Evolutionary conservation across 2,329 filamentous ascomycete genomes (phyloP).

Genomic region (Dryadomyces sulphureus): DNA sequence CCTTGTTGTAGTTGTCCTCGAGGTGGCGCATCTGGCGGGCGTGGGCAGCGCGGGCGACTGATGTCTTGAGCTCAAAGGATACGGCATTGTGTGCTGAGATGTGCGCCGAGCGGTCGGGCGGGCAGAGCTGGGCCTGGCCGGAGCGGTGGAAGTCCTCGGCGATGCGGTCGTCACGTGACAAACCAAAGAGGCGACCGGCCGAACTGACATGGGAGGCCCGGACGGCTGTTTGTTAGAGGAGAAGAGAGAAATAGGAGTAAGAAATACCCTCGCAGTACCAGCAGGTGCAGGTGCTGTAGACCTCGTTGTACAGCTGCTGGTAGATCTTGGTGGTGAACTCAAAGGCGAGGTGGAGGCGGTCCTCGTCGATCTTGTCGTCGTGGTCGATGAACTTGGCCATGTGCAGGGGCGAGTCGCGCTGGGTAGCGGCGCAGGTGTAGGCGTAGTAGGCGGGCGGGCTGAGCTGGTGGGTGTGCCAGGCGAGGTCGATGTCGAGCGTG

Average conservation of each 20-base stretch:
- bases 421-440: slow-evolving; percentile 32
- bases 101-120: slow-evolving; percentile 47
- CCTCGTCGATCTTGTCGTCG: slow-evolving; percentile 69
- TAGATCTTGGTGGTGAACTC: slow-evolving; percentile 60
- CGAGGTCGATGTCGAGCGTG: slow-evolving; percentile 60
- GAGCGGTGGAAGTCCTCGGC: slow-evolving; percentile 31
- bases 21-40: slow-evolving; percentile 19
- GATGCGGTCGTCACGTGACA: slow-evolving; percentile 29
- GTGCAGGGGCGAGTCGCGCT: background rate
- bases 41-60: slow-evolving; percentile 18
- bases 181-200: slow-evolving; percentile 27
- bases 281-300: slow-evolving; percentile 66
- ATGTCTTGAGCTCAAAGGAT: slow-evolving; percentile 8
- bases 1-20: slow-evolving; percentile 42
- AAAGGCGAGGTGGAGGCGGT: slow-evolving; percentile 47
- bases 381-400: slow-evolving; percentile 53
- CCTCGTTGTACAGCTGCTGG: slow-evolving; percentile 44
- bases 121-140: slow-evolving; percentile 30
- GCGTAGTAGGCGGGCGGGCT: slow-evolving; percentile 46
- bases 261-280: slow-evolving; percentile 61
- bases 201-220: slow-evolving; percentile 39
- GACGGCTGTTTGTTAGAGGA: slow-evolving; percentile 23
- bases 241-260: background rate
- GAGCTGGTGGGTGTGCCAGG: slow-evolving; percentile 72
- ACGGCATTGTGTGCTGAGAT: slow-evolving; percentile 63